Conservation (phyloP, 495 filamentous ascomycete genomes). For the Tuber calosporum region DNA sequence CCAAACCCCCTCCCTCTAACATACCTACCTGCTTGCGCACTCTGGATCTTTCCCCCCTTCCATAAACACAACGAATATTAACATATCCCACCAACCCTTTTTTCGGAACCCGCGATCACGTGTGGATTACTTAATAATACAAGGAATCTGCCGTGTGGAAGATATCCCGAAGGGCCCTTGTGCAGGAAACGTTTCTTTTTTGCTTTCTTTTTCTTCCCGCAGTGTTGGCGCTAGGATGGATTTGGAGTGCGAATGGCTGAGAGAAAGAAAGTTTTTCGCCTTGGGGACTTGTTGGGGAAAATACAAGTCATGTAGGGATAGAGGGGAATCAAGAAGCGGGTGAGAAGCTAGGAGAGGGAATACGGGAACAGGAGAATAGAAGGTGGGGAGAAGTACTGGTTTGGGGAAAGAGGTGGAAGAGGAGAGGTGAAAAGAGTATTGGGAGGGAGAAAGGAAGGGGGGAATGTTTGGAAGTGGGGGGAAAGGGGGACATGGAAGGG, state of each 20-base stretch:
- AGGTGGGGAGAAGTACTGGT: no score
- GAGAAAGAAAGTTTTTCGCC: neutral
- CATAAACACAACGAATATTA: neutral
- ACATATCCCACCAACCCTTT: neutral
- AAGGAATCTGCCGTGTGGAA: neutral
- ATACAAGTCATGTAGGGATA: no score
- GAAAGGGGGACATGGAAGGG: no score
- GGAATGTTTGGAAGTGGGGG: no score
- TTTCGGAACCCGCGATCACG: neutral
- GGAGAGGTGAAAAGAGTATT: no score
- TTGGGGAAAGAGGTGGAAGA: no score
- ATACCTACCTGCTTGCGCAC: no score
- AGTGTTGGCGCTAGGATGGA: neutral
- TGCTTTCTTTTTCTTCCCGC: neutral
- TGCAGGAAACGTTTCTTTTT: constrained; percentile 1
- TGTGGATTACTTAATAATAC: neutral
- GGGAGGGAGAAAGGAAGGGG: no score
- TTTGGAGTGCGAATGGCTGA: neutral
- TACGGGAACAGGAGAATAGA: no score
- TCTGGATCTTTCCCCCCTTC: no score
- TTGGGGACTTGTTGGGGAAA: neutral
- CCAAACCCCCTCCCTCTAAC: neutral
- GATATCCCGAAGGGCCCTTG: neutral
- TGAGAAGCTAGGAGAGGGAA: no score
- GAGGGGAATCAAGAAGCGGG: no score